Evolutionary conservation across 2,329 filamentous ascomycete species (phyloP), one percentile per base, ranked within the genome.

Genomic region (Sclerotinia nivalis): DNA sequence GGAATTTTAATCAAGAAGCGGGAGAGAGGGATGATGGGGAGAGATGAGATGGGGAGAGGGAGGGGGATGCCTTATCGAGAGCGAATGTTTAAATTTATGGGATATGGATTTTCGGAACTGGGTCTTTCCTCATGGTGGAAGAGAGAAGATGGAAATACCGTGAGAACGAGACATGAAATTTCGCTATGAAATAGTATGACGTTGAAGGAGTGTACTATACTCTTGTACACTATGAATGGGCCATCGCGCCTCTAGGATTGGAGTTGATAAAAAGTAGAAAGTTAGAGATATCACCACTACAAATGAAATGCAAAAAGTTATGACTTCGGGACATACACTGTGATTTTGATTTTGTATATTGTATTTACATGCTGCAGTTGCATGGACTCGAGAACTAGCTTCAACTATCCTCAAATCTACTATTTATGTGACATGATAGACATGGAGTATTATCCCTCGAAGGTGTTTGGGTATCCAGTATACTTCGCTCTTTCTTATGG

Each of bases 201-300:
- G 13, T 43, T 54, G n/a, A 60, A 31, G 45, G 47, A 50, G 56
- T 68, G 43, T 68, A 68, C 62, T 68, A 62, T 62, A 68, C 31
- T 61, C 45, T 45, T 62, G 66, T 68, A 68, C 66, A 68, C 34
- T 68, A 62, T 52, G 34, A 43, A 52, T 25, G 37, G 66, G 47
- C n/a, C 37, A 43, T 20, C 28, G 37, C 31, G 34, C 58, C 56
- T 40, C 47, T 31, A 12, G 37, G 22, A 62, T 34, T 55, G 54
- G 37, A 43, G 40, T 34, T 49, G 34, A 50, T 47, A 40, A 52
- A 52, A 55, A 49, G 25, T 10, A 64, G 25, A 66, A 31, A 15
- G n/a, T 54, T 15, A 50, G 20, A 61, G n/a, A 54, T 40, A 68
- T 62, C 56, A 68, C 56, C 45, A 62, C 47, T 52, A 47, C 52